Percentiles rank a stretch among this genome's conserved stretches.
Conservation (phyloP, 495 filamentous ascomycete genomes). For the Venustampulla echinocandica region DNA sequence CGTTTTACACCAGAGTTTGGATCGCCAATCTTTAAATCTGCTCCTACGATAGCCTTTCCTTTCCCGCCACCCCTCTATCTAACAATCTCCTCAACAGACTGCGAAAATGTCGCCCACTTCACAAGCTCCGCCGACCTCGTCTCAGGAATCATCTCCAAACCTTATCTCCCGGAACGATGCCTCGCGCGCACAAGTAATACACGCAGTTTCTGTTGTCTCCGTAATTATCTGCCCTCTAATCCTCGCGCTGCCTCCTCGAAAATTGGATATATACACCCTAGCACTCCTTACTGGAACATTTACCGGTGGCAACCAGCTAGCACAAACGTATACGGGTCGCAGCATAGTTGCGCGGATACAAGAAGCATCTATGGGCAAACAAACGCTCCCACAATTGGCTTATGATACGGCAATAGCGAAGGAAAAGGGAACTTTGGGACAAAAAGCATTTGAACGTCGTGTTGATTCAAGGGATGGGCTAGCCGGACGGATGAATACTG, state of each 20-base stretch:
- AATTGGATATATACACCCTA: conserved; percentile 60
- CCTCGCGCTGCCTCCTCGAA: conserved; percentile 69
- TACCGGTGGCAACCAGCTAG: conserved; percentile 55
- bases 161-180: too few species aligned
- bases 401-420: conserved; percentile 29
- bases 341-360: conserved; percentile 39
- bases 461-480: conserved; percentile 25
- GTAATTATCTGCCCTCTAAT: conserved; percentile 63
- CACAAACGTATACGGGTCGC: conserved; percentile 49
- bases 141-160: too few species aligned
- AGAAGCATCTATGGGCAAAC: not conserved
- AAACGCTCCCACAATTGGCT: conserved; percentile 8
- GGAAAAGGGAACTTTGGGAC: conserved; percentile 27
- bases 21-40: too few species aligned
- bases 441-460: conserved; percentile 20
- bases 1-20: too few species aligned
- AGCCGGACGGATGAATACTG: conserved; percentile 15
- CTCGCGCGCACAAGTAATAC: conserved; percentile 3
- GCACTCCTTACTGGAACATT: conserved; percentile 31
- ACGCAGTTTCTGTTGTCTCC: conserved; percentile 40
- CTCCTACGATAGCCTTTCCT: too few species aligned
- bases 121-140: too few species aligned
- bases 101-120: too few species aligned
- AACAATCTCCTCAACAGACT: too few species aligned
- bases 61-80: too few species aligned